Evolutionary conservation across 345 rosid species (phyloP).

Genomic region (Hirschfeldia incana): DNA sequence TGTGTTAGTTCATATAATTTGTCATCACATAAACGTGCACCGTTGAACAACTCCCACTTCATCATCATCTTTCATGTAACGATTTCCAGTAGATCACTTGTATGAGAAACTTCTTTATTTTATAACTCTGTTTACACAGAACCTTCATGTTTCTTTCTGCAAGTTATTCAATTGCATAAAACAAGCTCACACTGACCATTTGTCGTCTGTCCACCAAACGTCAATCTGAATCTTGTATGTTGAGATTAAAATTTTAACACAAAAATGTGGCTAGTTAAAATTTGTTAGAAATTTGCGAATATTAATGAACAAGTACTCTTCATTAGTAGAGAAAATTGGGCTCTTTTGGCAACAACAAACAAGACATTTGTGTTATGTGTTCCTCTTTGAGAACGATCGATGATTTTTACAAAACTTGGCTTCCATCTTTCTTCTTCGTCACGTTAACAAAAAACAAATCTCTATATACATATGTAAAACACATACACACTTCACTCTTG

Average conservation of each 20-base stretch:
- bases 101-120: not conserved
- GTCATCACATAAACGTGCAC: not conserved
- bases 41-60: not conserved
- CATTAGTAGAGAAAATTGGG: not conserved
- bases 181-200: not conserved
- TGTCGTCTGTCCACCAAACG: not conserved
- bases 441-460: not conserved
- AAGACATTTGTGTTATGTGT: not conserved
- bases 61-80: not conserved
- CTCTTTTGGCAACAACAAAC: not conserved
- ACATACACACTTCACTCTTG: constrained; percentile 27
- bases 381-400: not conserved
- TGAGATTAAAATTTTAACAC: not conserved
- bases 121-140: not conserved
- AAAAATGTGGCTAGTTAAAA: not conserved
- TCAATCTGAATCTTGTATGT: not conserved
- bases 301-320: not conserved
- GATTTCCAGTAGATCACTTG: not conserved
- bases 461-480: constrained; percentile 20
- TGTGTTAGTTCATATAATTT: not conserved
- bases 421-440: constrained; percentile 13
- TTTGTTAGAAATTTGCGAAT: not conserved
- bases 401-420: constrained; percentile 8
- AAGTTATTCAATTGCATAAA: not conserved
- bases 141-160: not conserved